Conservation (phyloP, 768 basidiomycete species). For the Hydnomerulius pinastri region DNA sequence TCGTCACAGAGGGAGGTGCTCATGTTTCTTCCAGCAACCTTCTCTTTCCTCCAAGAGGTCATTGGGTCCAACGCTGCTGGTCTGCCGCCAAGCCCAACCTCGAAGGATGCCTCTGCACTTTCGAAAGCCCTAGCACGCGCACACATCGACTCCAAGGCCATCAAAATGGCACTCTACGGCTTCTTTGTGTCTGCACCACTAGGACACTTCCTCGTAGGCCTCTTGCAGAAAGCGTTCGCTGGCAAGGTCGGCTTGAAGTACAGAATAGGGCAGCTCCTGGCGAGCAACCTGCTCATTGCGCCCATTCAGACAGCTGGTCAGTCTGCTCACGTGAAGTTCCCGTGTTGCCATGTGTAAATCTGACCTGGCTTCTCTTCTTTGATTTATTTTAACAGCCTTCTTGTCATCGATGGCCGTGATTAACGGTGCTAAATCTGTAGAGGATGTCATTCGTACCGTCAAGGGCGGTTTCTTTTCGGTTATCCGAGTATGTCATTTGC, state of each 20-base stretch:
- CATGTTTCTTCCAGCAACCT: slow-evolving; percentile 35
- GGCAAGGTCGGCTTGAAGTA: slow-evolving; percentile 67
- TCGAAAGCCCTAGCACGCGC: slow-evolving; percentile 52
- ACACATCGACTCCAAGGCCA: slow-evolving; percentile 67
- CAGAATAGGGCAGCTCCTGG: slow-evolving; percentile 71
- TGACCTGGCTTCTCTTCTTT: slow-evolving; percentile 5
- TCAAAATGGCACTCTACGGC: slow-evolving; percentile 86
- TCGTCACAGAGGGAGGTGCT: not conserved
- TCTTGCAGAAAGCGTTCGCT: slow-evolving; percentile 73
- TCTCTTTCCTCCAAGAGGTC: slow-evolving; percentile 79
- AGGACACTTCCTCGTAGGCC: slow-evolving; percentile 70
- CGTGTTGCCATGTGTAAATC: not conserved
- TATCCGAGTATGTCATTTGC: slow-evolving; percentile 53
- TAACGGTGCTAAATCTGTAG: slow-evolving; percentile 69
- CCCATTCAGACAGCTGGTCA: slow-evolving; percentile 72
- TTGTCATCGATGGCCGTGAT: slow-evolving; percentile 83
- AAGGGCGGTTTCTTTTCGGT: slow-evolving; percentile 74
- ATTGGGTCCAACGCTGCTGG: slow-evolving; percentile 74
- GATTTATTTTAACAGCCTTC: slow-evolving; percentile 47
- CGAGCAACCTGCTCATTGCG: slow-evolving; percentile 73
- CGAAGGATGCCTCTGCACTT: slow-evolving; percentile 56
- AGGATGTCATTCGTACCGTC: slow-evolving; percentile 67
- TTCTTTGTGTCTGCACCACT: slow-evolving; percentile 83
- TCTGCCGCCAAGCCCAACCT: slow-evolving; percentile 48
- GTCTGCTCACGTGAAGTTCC: slow-evolving; percentile 20